phyloP scores from a whole-genome alignment of 257 asterid species.

The Solanum chilense region DNA sequence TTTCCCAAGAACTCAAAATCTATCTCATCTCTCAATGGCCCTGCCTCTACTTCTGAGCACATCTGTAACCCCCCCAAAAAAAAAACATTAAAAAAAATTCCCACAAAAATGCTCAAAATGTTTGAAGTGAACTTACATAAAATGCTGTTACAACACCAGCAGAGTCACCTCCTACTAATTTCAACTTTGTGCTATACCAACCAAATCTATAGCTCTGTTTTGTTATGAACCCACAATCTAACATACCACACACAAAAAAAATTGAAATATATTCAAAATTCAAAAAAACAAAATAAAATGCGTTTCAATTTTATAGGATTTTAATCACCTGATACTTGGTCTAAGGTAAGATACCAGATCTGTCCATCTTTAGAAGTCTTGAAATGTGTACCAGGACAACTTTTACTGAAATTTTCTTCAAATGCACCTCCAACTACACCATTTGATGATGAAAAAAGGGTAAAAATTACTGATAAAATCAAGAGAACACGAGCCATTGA shows the following conservation, averaged over 20 bases:
- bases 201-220: conserved; percentile 83
- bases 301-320: neutral
- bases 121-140: conserved; percentile 32
- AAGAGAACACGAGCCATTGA: conserved; percentile 17
- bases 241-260: neutral
- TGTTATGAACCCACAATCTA: conserved; percentile 87
- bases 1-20: conserved; percentile 97
- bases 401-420: conserved; percentile 59
- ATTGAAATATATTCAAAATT: neutral
- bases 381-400: conserved; percentile 73
- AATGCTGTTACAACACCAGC: conserved; percentile 99
- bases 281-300: neutral
- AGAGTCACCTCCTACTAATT: conserved; percentile 79
- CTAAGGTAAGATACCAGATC: conserved; percentile 78
- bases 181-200: conserved; percentile 94
- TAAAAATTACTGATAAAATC: conserved; percentile 8
- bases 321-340: conserved; percentile 52
- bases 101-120: too few relatives aligned
- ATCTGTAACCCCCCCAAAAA: conserved; percentile 27
- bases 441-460: conserved; percentile 6
- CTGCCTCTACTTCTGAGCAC: conserved; percentile 75
- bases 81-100: neutral
- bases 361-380: conserved; percentile 83
- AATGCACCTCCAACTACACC: conserved; percentile 28
- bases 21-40: conserved; percentile 81